Conservation (phyloP, 257 asterid species). For the Solanum corneliomulleri region DNA sequence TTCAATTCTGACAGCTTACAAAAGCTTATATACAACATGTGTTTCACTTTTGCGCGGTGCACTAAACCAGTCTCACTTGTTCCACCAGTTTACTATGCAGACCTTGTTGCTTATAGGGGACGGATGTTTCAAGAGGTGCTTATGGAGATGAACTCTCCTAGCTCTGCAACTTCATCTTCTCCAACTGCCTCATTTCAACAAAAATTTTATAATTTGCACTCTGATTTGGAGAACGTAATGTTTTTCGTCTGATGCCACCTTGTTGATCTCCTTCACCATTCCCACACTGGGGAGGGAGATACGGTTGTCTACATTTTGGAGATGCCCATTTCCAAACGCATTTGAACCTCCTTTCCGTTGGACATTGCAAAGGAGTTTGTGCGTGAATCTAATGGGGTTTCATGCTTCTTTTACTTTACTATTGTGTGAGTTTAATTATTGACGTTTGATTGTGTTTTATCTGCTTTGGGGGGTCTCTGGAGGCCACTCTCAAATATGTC, state of each 20-base stretch:
- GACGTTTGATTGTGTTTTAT: background rate
- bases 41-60: constrained; percentile 66
- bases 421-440: background rate
- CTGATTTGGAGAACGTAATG: constrained; percentile 37
- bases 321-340: constrained; percentile 5
- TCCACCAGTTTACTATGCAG: constrained; percentile 71
- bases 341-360: constrained; percentile 26
- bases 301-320: background rate
- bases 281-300: background rate
- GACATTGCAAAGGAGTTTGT: constrained; percentile 40
- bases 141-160: constrained; percentile 15
- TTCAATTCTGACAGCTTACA: constrained; percentile 48
- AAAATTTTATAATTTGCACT: constrained; percentile 25
- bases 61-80: constrained; percentile 69
- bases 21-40: constrained; percentile 53
- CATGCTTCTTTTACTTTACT: background rate
- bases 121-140: constrained; percentile 49
- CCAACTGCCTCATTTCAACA: constrained; percentile 20
- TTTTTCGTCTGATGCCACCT: constrained; percentile 25
- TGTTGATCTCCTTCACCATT: background rate
- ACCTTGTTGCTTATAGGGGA: constrained; percentile 74
- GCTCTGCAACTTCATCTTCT: background rate
- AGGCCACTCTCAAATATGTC: background rate
- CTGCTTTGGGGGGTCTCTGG: background rate
- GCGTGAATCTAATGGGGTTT: constrained; percentile 56